phyloP scores from a whole-genome alignment of 371 early-diverging fungal genomes.

The Mucor velutinosus region DNA sequence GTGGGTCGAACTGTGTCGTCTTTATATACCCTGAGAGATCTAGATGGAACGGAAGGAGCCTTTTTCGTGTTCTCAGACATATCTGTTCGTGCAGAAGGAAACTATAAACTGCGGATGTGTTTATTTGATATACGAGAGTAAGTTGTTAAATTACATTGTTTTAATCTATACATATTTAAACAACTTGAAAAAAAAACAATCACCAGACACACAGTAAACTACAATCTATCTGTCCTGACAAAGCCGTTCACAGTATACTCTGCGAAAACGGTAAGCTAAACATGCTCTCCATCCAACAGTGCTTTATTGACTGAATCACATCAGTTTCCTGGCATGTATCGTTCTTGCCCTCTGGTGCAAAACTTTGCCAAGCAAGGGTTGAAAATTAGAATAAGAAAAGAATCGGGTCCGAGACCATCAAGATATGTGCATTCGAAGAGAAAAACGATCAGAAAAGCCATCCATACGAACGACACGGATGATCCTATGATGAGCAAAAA shows the following conservation, averaged over 20 bases:
- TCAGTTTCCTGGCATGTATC: constrained; percentile 59
- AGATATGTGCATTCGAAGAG: constrained; percentile 13
- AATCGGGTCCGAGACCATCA: constrained; percentile 26
- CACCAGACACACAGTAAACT: constrained; percentile 24
- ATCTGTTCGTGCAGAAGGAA: constrained; percentile 88
- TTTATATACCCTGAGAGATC: constrained; percentile 59
- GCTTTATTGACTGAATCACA: not conserved
- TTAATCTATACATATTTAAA: constrained; percentile 2
- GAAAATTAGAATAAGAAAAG: constrained; percentile 72
- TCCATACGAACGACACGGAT: not conserved
- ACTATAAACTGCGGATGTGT: constrained; percentile 84
- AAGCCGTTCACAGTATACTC: constrained; percentile 53
- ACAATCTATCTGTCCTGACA: constrained; percentile 31
- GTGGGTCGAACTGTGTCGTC: constrained; percentile 68
- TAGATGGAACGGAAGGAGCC: constrained; percentile 74
- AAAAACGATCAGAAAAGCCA: constrained; percentile 17
- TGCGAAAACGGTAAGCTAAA: constrained; percentile 33
- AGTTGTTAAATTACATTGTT: constrained; percentile 1
- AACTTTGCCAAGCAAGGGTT: constrained; percentile 71
- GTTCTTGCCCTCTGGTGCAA: constrained; percentile 64
- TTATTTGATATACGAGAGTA: constrained; percentile 84
- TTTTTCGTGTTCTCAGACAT: constrained; percentile 96
- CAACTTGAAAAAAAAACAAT: not conserved
- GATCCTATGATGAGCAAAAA: not conserved
- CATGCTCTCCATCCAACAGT: not conserved